These are phyloP conservation scores for Kockovaella imperatae DNA, from an alignment of 768 basidiomycete species.

Conservation along the genomic window DNA sequence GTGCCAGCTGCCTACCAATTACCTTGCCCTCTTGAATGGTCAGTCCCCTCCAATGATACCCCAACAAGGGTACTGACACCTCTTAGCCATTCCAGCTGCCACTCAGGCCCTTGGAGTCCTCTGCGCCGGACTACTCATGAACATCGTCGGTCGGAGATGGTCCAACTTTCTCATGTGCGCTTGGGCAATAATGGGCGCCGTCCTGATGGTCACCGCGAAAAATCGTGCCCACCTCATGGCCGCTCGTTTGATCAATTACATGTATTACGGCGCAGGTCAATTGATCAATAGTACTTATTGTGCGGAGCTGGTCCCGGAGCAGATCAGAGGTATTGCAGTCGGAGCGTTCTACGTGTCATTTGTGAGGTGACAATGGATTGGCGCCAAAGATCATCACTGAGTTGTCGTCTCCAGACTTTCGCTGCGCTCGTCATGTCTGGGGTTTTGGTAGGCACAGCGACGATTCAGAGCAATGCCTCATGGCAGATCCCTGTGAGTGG, in stretches of 20 bases:
- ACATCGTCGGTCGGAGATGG: neutral
- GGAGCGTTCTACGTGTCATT: neutral
- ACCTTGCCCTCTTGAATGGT: neutral
- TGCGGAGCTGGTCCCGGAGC: neutral
- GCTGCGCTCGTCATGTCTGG: neutral
- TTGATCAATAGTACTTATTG: neutral
- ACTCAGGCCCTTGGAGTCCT: neutral
- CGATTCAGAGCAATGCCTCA: too few relatives aligned
- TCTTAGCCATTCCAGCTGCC: neutral
- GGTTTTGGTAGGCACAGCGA: neutral
- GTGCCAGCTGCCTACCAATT: neutral
- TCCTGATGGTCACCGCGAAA: neutral
- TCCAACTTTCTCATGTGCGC: neutral
- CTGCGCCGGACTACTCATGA: neutral
- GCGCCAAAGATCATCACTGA: neutral
- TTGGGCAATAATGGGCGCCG: neutral
- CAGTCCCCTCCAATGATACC: neutral
- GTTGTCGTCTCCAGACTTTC: neutral
- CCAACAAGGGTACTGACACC: neutral
- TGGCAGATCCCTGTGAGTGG: too few relatives aligned
- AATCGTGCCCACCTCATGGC: neutral
- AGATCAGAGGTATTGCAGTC: neutral
- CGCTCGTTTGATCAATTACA: neutral
- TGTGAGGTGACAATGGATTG: neutral
- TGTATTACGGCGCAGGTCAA: neutral